Evolutionary conservation across 306 rosid genomes (phyloP).

Genomic region (Malus domestica): DNA sequence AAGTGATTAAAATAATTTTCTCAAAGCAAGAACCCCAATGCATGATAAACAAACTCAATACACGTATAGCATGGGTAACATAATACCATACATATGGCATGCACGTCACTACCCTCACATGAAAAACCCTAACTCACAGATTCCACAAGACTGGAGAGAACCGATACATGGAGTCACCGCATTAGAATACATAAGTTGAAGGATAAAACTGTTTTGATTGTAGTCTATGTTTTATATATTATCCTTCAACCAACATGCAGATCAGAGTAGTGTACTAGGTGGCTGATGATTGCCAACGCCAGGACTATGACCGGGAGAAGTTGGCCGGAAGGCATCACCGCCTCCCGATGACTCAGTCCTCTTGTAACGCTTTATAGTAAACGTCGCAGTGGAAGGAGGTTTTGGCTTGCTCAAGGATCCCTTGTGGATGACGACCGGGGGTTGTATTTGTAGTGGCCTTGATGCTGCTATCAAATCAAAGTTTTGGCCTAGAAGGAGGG

Average conservation of each 20-base stretch:
- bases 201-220: neutral
- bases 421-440: slow-evolving; percentile 17
- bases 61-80: neutral
- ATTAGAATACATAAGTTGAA: neutral
- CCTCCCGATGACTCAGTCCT: neutral
- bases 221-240: neutral
- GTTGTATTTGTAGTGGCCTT: slow-evolving; percentile 34
- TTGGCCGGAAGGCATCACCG: slow-evolving; percentile 34
- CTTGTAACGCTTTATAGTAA: slow-evolving; percentile 35
- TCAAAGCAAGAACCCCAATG: neutral
- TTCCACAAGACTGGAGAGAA: neutral
- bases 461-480: slow-evolving; percentile 27
- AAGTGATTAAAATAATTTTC: neutral
- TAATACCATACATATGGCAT: neutral
- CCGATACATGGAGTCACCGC: neutral
- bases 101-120: neutral
- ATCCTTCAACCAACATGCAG: neutral
- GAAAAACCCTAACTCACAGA: neutral
- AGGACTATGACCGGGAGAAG: slow-evolving; percentile 34
- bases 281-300: slow-evolving; percentile 28
- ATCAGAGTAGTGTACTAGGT: slow-evolving; percentile 4
- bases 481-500: slow-evolving; percentile 28
- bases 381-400: slow-evolving; percentile 34
- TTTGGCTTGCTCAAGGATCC: slow-evolving; percentile 19
- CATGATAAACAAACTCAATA: neutral